A percentile compares a stretch with the other conserved stretches of the same genome.
phyloP scores from a whole-genome alignment of 2,329 filamentous ascomycete species.

The Colletotrichum phormii region DNA sequence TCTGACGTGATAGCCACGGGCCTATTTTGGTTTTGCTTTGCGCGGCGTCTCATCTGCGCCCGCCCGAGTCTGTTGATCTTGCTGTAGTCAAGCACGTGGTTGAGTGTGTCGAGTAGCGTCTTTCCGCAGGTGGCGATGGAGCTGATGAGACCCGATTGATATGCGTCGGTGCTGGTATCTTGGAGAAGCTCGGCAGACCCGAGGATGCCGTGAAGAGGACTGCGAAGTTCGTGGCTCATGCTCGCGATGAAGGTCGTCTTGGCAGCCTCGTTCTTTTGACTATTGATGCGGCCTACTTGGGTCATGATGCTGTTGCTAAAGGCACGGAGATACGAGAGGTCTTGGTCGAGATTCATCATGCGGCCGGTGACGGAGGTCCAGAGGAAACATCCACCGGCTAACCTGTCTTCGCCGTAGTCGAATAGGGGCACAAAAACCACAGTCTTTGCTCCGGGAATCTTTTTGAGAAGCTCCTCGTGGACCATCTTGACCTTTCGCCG shows the following conservation, averaged over 20 bases:
- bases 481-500: slow-evolving; percentile 42
- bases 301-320: slow-evolving; percentile 61
- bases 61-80: slow-evolving; percentile 51
- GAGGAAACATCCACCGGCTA: slow-evolving; percentile 50
- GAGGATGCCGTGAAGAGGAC: slow-evolving; percentile 67
- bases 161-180: slow-evolving; percentile 51
- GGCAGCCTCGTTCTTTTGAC: slow-evolving; percentile 61
- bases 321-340: slow-evolving; percentile 48
- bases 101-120: slow-evolving; percentile 61
- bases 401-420: slow-evolving; percentile 48
- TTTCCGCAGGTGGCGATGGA: slow-evolving; percentile 60
- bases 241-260: slow-evolving; percentile 70
- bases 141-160: slow-evolving; percentile 56
- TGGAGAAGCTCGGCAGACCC: slow-evolving; percentile 62
- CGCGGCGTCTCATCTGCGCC: slow-evolving; percentile 38
- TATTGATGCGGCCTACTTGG: slow-evolving; percentile 65
- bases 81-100: slow-evolving; percentile 60
- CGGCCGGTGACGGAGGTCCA: slow-evolving; percentile 48
- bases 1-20: slow-evolving; percentile 40
- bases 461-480: slow-evolving; percentile 47
- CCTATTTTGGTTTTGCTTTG: slow-evolving; percentile 38
- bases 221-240: slow-evolving; percentile 69
- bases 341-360: slow-evolving; percentile 51
- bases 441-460: slow-evolving; percentile 47
- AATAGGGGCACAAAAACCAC: slow-evolving; percentile 51